Evolutionary conservation across 208 protist species (phyloP).

Genomic region (Porcisia deanei): DNA sequence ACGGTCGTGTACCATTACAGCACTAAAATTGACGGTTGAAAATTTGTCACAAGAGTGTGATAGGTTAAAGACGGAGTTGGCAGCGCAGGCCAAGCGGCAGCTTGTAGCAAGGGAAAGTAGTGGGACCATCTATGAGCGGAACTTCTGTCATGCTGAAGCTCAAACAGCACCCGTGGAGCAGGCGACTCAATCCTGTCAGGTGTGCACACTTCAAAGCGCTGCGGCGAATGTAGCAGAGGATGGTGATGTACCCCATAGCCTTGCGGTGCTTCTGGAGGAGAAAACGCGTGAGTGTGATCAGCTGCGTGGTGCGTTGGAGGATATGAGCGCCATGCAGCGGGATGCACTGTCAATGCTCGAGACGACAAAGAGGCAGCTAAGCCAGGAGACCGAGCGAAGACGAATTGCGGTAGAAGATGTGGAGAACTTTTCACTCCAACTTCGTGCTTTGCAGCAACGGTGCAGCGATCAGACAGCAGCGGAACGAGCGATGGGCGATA

Average conservation of each 20-base stretch:
- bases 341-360: slow-evolving; percentile 51
- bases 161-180: slow-evolving; percentile 25
- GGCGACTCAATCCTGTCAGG: slow-evolving; percentile 17
- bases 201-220: not conserved
- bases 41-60: slow-evolving; percentile 24
- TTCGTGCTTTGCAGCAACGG: slow-evolving; percentile 73
- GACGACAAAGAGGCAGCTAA: slow-evolving; percentile 42
- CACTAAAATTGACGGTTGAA: slow-evolving; percentile 24
- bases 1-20: slow-evolving; percentile 14
- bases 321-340: slow-evolving; percentile 48
- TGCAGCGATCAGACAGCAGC: slow-evolving; percentile 53
- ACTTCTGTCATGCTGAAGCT: not conserved
- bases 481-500: slow-evolving; percentile 52
- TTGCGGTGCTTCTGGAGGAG: slow-evolving; percentile 38
- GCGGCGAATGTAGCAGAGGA: not conserved
- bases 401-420: slow-evolving; percentile 47
- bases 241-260: slow-evolving; percentile 5
- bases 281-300: slow-evolving; percentile 76
- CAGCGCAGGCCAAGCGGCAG: slow-evolving; percentile 1
- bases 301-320: slow-evolving; percentile 52
- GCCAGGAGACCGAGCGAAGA: slow-evolving; percentile 40
- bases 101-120: not conserved
- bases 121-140: not conserved
- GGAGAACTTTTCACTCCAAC: slow-evolving; percentile 65
- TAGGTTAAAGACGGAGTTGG: not conserved